Percentiles rank a stretch among this genome's conserved stretches.
Evolutionary conservation across 2,329 filamentous ascomycete species (phyloP).

Genomic region (Colletotrichum scovillei): DNA sequence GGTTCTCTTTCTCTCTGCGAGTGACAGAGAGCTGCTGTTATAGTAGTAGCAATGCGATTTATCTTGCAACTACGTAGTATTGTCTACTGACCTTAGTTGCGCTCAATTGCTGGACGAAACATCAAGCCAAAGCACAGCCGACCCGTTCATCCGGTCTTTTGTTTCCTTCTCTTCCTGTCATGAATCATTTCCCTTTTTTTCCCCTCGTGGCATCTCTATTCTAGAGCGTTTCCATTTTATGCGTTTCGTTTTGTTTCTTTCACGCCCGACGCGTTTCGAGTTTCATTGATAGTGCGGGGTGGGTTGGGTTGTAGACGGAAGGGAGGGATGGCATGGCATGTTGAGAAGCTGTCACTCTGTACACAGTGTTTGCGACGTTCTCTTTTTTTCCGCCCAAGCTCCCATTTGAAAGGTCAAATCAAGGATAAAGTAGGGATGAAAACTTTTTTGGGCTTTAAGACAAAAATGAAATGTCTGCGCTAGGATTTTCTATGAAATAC

Average conservation of each 20-base stretch:
- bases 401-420: too few relatives aligned
- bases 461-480: too few relatives aligned
- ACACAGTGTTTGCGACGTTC: not conserved
- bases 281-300: conserved; percentile 3
- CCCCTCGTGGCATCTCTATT: not conserved
- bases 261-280: conserved; percentile 5
- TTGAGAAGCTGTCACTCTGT: not conserved
- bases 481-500: too few relatives aligned
- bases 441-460: too few relatives aligned
- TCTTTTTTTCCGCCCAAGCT: too few relatives aligned
- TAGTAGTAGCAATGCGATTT: not conserved
- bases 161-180: not conserved
- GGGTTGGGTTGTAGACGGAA: not conserved
- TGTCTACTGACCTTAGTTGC: not conserved
- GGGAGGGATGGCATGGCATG: not conserved
- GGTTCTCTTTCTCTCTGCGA: not conserved
- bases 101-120: not conserved
- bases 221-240: not conserved
- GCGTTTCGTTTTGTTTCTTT: not conserved
- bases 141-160: conserved; percentile 2
- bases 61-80: too few relatives aligned
- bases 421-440: too few relatives aligned
- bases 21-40: not conserved
- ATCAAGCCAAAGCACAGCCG: not conserved
- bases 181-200: not conserved